Percentiles rank a stretch among this genome's conserved stretches.
Conservation (phyloP, 306 rosid species). For the Quercus engelmannii region DNA sequence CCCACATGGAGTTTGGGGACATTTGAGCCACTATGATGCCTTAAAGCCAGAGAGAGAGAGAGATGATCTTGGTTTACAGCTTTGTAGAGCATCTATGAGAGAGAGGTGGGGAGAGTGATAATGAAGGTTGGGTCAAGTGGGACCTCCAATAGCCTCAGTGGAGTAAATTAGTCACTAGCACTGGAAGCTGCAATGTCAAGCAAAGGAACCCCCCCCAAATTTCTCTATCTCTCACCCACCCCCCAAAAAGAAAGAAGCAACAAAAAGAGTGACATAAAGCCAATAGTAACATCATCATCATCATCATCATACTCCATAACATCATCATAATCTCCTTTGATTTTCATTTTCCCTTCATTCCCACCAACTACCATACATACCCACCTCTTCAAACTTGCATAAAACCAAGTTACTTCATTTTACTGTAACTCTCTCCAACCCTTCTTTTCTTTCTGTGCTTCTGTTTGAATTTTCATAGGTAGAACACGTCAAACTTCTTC, state of each 20-base stretch:
- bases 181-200: slow-evolving; percentile 69
- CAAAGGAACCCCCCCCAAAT: slow-evolving; percentile 33
- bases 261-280: slow-evolving; percentile 27
- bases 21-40: background rate
- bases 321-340: slow-evolving; percentile 27
- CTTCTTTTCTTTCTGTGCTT: slow-evolving; percentile 11
- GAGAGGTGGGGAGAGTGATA: slow-evolving; percentile 20
- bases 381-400: slow-evolving; percentile 18
- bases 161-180: slow-evolving; percentile 35
- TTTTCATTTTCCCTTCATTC: slow-evolving; percentile 30
- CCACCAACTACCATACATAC: slow-evolving; percentile 46
- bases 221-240: slow-evolving; percentile 44
- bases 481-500: slow-evolving; percentile 13
- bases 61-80: background rate
- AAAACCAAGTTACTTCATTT: slow-evolving; percentile 20
- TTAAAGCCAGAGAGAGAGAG: background rate
- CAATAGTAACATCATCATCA: slow-evolving; percentile 17
- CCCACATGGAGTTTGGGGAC: background rate
- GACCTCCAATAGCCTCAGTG: slow-evolving; percentile 46
- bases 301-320: slow-evolving; percentile 4
- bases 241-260: slow-evolving; percentile 17
- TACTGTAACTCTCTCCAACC: slow-evolving; percentile 21
- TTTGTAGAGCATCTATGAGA: slow-evolving; percentile 8
- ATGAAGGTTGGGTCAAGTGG: slow-evolving; percentile 41
- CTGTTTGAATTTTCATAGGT: slow-evolving; percentile 23